Evolutionary conservation across 1,139 yeast genomes (phyloP), one percentile per base, ranked within the genome.

Genomic region (Scheffersomyces segobiensis): DNA sequence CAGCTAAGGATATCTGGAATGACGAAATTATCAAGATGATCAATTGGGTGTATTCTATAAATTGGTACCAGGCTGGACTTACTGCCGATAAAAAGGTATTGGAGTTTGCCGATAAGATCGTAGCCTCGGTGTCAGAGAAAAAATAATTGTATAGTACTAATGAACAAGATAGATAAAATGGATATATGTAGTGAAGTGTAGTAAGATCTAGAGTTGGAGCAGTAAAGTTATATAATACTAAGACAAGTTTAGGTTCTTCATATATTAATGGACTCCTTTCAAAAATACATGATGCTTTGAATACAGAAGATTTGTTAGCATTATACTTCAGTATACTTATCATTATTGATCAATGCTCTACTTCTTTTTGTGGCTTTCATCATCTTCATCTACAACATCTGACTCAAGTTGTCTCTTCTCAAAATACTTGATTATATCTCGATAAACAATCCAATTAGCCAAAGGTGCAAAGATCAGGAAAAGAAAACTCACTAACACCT

Each of bases 1-100:
- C 93, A 0, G 79, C 84, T 62, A 90, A 88, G 66, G 97, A 91
- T 67, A 80, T 91, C 53, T 91, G 97, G 97, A 89, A 91, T 67
- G 87, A 85, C 56, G 96, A 90, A 69, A 83, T 91, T 56, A 81
- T 88, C 62, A 80, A 78, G 54, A 82, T 84, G 63, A 92, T 87
- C 26, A 87, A 87, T 65, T 88, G 91, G 87, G 63, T 86, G 4
- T 87, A 87, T 67, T 72, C 86, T 24, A 75, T 86, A 55, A 79
- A 83, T 68, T 80, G 87, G 84, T 81, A 80, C 64, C 74, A 75
- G 58, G 67, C 74, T 64, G 81, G 84, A 0, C 65, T 75, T 39
- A 70, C 76, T 26, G 71, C 78, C 18, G 84, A 81, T 63, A 70
- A 71, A 59, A 71, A 73, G 60, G 59, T 76, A 49, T 66, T 65